These are phyloP conservation scores for Parmelia sp. DNA, from an alignment of 495 filamentous ascomycete genomes.

Conservation along the genomic window DNA sequence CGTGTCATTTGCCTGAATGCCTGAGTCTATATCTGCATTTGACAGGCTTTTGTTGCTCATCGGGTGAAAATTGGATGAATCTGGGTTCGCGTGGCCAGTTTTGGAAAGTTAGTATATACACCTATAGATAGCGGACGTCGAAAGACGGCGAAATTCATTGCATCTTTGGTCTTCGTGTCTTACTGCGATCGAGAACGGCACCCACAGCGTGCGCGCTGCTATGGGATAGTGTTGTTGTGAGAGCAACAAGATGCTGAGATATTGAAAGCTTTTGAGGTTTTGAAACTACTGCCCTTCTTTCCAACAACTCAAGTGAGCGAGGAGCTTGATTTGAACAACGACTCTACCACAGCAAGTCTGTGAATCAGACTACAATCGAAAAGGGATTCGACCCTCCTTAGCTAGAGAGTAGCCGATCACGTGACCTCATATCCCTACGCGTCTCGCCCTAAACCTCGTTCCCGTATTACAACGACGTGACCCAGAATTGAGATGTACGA, in stretches of 20 bases:
- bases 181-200: not conserved
- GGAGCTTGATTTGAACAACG: not conserved
- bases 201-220: not conserved
- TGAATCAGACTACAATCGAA: not conserved
- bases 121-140: too few relatives aligned
- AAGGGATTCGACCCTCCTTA: not conserved
- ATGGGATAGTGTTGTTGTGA: not conserved
- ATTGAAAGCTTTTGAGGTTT: not conserved
- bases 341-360: not conserved
- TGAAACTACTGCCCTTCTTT: not conserved
- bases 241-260: not conserved
- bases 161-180: not conserved
- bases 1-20: not conserved
- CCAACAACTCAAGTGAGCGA: not conserved
- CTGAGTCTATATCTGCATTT: conserved; percentile 6
- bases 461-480: not conserved
- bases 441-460: too few relatives aligned
- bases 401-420: not conserved
- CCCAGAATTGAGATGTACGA: not conserved
- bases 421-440: not conserved
- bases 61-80: too few relatives aligned
- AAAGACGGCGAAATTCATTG: not conserved
- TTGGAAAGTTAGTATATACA: not conserved
- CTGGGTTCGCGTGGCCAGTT: too few relatives aligned
- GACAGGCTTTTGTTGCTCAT: not conserved